These are phyloP conservation scores for Pachysolen tannophilus DNA, from an alignment of 805 yeast species.

Conservation along the genomic window DNA sequence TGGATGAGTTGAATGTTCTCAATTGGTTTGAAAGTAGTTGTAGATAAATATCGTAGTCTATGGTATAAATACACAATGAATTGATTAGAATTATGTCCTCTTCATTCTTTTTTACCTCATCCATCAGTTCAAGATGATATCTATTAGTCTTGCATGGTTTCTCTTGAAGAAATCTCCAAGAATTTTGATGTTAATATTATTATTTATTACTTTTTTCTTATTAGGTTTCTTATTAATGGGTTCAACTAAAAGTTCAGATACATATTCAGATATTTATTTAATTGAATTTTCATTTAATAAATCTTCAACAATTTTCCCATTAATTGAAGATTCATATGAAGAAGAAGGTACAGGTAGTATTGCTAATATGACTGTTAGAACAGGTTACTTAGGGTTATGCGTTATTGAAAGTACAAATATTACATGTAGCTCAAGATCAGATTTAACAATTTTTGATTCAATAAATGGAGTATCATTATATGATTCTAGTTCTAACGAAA, in stretches of 20 bases:
- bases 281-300: conserved; percentile 40
- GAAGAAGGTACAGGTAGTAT: conserved; percentile 24
- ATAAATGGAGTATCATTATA: conserved; percentile 27
- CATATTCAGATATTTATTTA: conserved; percentile 42
- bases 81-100: too few relatives aligned
- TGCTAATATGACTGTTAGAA: conserved; percentile 33
- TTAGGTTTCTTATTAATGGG: conserved; percentile 51
- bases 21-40: too few relatives aligned
- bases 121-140: not conserved
- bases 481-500: conserved; percentile 22
- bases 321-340: conserved; percentile 30
- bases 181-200: conserved; percentile 28
- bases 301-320: conserved; percentile 32
- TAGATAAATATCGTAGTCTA: too few relatives aligned
- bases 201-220: conserved; percentile 41
- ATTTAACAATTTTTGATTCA: conserved; percentile 17
- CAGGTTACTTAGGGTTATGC: conserved; percentile 55
- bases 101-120: too few relatives aligned
- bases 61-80: too few relatives aligned
- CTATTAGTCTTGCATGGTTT: not conserved
- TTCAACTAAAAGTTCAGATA: conserved; percentile 30
- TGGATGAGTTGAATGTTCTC: too few relatives aligned
- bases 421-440: conserved; percentile 29
- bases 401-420: conserved; percentile 25
- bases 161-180: conserved; percentile 33